Conservation (phyloP, 2,329 filamentous ascomycete species). For the Apiospora marii region DNA sequence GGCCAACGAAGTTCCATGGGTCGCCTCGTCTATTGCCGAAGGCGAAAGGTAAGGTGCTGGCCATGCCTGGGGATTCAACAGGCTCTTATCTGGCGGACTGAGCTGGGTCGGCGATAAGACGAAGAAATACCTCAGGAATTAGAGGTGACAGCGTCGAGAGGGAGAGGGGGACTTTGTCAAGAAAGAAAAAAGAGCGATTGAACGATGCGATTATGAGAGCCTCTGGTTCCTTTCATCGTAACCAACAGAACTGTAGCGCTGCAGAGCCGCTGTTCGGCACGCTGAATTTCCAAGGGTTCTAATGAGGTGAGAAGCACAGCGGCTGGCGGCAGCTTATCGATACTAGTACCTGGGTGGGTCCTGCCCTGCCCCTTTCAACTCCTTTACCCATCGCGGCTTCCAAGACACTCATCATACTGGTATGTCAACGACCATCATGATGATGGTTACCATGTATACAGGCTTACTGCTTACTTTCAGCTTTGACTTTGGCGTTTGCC, state of each 20-base stretch:
- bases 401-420: background rate
- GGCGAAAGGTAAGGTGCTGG: slow-evolving; percentile 18
- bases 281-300: background rate
- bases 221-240: background rate
- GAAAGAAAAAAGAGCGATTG: background rate
- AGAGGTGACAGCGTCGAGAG: background rate
- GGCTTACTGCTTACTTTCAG: no score
- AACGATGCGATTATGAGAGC: background rate
- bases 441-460: no score
- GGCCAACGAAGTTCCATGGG: slow-evolving; percentile 64
- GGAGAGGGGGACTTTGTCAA: background rate
- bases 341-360: background rate
- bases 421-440: background rate
- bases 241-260: background rate
- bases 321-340: slow-evolving; percentile 1
- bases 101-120: background rate
- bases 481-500: no score
- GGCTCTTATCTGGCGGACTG: background rate
- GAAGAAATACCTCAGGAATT: background rate
- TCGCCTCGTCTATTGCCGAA: slow-evolving; percentile 31
- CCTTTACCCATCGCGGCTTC: background rate
- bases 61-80: background rate
- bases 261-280: background rate
- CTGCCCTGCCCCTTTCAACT: background rate
- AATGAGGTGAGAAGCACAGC: background rate